These are phyloP conservation scores for Eucalyptus curtisii DNA, from an alignment of 345 rosid genomes.

Conservation along the genomic window DNA sequence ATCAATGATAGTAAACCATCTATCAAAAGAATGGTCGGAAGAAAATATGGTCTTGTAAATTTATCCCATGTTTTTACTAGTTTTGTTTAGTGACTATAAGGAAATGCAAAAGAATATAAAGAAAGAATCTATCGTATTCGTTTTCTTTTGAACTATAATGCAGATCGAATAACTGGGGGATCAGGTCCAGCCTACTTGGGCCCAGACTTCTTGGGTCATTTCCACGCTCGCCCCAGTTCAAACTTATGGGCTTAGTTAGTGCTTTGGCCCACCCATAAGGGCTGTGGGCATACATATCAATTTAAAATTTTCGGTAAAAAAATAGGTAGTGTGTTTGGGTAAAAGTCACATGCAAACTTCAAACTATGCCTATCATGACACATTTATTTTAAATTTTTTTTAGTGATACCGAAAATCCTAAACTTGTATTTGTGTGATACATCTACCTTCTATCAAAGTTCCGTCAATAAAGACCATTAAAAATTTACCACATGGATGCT, in stretches of 20 bases:
- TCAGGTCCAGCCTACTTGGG: not conserved
- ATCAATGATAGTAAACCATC: not conserved
- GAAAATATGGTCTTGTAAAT: not conserved
- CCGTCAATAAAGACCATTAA: no score
- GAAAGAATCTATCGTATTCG: not conserved
- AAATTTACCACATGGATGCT: no score
- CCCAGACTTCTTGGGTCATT: not conserved
- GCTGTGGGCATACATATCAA: not conserved
- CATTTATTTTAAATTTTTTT: no score
- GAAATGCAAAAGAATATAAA: not conserved
- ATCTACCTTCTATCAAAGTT: no score
- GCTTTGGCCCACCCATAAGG: not conserved
- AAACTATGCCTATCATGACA: no score
- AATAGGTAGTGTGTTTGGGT: no score
- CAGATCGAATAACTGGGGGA: not conserved
- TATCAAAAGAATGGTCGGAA: not conserved
- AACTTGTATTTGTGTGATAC: no score
- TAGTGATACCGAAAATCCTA: accelerated
- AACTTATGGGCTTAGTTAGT: not conserved
- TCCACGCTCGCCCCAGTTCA: not conserved
- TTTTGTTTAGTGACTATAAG: not conserved
- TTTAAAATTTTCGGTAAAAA: not conserved
- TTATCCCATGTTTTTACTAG: not conserved
- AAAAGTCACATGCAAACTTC: no score
- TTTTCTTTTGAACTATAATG: not conserved